These are phyloP conservation scores for Chrysosporium queenslandicum DNA, from an alignment of 2,329 filamentous ascomycete genomes.

Conservation along the genomic window DNA sequence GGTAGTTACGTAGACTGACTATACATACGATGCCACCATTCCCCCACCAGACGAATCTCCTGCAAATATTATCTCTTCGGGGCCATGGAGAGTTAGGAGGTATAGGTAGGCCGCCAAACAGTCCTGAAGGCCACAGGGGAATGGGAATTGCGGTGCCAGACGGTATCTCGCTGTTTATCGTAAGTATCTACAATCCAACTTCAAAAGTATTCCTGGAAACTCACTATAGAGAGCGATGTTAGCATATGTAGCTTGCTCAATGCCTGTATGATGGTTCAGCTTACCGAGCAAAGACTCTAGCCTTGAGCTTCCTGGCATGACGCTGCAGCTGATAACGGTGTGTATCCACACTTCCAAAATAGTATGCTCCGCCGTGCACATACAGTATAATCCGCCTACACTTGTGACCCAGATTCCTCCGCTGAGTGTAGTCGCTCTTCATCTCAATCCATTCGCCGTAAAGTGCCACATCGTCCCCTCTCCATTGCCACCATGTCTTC, in stretches of 20 bases:
- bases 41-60: conserved; percentile 92
- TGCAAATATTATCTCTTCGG: conserved; percentile 72
- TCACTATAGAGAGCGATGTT: conserved; percentile 15
- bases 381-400: conserved; percentile 79
- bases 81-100: conserved; percentile 64
- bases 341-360: conserved; percentile 89
- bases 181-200: background rate
- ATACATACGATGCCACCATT: conserved; percentile 58
- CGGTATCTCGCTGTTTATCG: conserved; percentile 56
- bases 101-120: conserved; percentile 81
- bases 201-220: background rate
- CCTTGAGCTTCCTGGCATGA: conserved; percentile 87
- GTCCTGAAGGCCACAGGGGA: conserved; percentile 85
- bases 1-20: background rate
- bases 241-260: conserved; percentile 9
- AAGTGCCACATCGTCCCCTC: conserved; percentile 52
- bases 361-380: conserved; percentile 89
- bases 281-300: conserved; percentile 66
- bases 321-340: conserved; percentile 98
- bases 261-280: conserved; percentile 6
- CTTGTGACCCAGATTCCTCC: conserved; percentile 51
- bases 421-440: conserved; percentile 66
- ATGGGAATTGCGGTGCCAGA: conserved; percentile 85
- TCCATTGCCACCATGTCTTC: conserved; percentile 82
- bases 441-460: conserved; percentile 96